Evolutionary conservation across 306 rosid genomes (phyloP).

Genomic region (Ammopiptanthus mongolicus): DNA sequence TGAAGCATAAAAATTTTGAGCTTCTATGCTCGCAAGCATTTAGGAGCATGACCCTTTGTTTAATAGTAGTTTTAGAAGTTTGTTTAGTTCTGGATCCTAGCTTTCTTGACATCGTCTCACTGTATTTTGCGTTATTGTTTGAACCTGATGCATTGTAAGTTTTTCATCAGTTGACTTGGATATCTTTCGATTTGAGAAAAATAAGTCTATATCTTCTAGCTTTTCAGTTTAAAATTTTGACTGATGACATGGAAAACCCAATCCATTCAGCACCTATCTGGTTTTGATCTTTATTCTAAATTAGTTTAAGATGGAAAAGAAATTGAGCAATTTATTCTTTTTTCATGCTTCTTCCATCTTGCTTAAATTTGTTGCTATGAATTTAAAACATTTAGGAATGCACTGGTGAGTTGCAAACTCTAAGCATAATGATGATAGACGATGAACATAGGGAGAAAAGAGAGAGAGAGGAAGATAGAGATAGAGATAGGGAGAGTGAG

Average conservation of each 20-base stretch:
- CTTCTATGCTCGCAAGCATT: neutral
- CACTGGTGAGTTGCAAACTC: neutral
- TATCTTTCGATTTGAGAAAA: neutral
- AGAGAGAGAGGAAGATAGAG: no score
- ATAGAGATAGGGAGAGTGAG: no score
- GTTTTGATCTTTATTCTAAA: conserved; percentile 8
- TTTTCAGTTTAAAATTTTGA: conserved; percentile 18
- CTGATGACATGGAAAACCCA: neutral
- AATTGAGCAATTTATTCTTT: neutral
- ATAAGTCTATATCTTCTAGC: neutral
- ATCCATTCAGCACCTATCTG: neutral
- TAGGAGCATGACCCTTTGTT: neutral
- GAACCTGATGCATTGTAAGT: neutral
- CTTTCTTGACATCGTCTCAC: neutral
- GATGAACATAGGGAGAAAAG: no score
- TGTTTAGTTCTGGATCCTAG: neutral
- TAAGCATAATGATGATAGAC: no score
- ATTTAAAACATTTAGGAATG: neutral
- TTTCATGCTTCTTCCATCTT: neutral
- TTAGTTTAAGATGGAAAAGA: conserved; percentile 2
- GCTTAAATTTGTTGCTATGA: conserved; percentile 1
- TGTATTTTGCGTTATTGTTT: neutral
- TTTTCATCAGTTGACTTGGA: neutral
- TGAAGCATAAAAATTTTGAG: neutral
- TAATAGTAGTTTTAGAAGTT: neutral